A percentile compares a stretch with the other conserved stretches of the same genome.
phyloP scores from a whole-genome alignment of 192 early-diverging fungal species.

The Linnemannia elongata region DNA sequence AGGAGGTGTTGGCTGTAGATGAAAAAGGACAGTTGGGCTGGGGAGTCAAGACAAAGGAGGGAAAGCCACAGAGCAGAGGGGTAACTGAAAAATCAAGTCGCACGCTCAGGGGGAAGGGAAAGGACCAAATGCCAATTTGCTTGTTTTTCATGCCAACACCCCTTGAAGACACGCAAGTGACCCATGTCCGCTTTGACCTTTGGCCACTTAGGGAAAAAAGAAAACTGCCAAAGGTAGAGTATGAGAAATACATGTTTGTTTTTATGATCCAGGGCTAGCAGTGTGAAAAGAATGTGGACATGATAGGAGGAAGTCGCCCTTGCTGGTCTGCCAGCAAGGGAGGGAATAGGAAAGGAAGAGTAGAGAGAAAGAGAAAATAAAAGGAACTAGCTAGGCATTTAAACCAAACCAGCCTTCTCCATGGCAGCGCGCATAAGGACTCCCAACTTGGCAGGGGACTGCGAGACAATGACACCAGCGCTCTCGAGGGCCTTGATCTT shows the following conservation, averaged over 20 bases:
- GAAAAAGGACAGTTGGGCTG: background rate
- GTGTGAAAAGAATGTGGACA: background rate
- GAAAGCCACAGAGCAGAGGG: background rate
- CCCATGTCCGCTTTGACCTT: background rate
- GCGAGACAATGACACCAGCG: constrained; percentile 93
- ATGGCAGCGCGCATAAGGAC: constrained; percentile 81
- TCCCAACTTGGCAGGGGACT: constrained; percentile 97
- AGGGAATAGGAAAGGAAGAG: constrained; percentile 7
- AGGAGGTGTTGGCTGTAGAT: background rate
- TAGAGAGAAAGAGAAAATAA: background rate
- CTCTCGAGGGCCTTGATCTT: constrained; percentile 98
- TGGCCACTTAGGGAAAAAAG: background rate
- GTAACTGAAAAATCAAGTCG: background rate
- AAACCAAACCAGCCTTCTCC: constrained; percentile 64
- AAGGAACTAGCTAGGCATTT: constrained; percentile 12
- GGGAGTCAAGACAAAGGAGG: background rate
- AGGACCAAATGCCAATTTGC: too few species aligned
- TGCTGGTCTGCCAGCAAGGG: background rate
- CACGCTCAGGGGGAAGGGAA: background rate
- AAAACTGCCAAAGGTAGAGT: background rate
- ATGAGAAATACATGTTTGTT: background rate
- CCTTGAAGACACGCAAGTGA: background rate
- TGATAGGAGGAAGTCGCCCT: background rate
- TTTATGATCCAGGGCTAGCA: constrained; percentile 4
- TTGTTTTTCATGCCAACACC: background rate